phyloP scores from a whole-genome alignment of 768 basidiomycete genomes.

The Terana coerulea region DNA sequence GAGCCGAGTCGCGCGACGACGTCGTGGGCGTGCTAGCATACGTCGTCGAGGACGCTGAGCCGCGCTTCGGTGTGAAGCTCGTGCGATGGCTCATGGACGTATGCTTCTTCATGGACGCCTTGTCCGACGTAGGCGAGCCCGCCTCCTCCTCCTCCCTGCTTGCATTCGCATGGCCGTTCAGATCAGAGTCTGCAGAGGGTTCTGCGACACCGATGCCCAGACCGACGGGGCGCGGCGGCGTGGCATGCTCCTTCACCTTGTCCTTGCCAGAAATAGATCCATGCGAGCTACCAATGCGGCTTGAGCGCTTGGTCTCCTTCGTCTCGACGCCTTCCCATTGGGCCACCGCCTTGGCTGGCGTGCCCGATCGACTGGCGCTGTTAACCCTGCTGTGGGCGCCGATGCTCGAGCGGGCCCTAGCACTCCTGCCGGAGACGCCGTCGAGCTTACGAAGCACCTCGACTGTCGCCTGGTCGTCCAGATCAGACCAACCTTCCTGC shows the following conservation, averaged over 20 bases:
- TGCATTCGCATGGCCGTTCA: slow-evolving; percentile 39
- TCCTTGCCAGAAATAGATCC: slow-evolving; percentile 45
- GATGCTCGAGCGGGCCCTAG: slow-evolving; percentile 74
- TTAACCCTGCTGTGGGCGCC: slow-evolving; percentile 33
- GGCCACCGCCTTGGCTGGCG: slow-evolving; percentile 56
- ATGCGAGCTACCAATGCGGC: slow-evolving; percentile 30
- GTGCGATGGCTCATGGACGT: slow-evolving; percentile 53
- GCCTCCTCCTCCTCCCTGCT: slow-evolving; percentile 42
- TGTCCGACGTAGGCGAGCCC: slow-evolving; percentile 47
- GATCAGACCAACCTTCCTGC: slow-evolving; percentile 85
- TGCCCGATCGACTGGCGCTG: slow-evolving; percentile 66
- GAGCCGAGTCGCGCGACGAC: slow-evolving; percentile 87
- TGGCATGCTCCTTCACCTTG: slow-evolving; percentile 30
- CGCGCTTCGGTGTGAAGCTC: slow-evolving; percentile 82
- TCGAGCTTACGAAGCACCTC: slow-evolving; percentile 93
- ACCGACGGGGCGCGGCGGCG: slow-evolving; percentile 35
- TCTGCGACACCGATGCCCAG: slow-evolving; percentile 31
- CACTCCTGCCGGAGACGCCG: slow-evolving; percentile 74
- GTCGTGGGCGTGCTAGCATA: slow-evolving; percentile 70
- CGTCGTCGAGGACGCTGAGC: slow-evolving; percentile 85
- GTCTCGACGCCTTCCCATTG: slow-evolving; percentile 74
- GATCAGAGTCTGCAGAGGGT: slow-evolving; percentile 38
- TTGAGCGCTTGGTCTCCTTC: slow-evolving; percentile 37
- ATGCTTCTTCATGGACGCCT: slow-evolving; percentile 67
- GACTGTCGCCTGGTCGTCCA: slow-evolving; percentile 85